Evolutionary conservation across 208 protist genomes (phyloP), one percentile per base, ranked within the genome.

Genomic region (Wallacemonas sp.): DNA sequence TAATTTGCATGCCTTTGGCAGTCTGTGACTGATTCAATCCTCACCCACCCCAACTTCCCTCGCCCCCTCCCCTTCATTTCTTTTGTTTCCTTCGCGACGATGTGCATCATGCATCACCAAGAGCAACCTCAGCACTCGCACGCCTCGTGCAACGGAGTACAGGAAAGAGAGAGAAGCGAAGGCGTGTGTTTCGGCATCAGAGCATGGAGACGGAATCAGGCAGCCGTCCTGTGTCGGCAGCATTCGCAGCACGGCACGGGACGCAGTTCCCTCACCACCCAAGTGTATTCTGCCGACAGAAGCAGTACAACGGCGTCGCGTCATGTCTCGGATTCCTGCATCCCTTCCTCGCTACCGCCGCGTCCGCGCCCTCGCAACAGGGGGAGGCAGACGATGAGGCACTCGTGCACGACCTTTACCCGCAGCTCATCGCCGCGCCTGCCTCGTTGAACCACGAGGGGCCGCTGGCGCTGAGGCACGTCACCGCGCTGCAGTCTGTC

Each of bases 281-380:
- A 2, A 38, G 26, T 46, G 33, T 71, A 22, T 53, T 52, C 22
- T 71, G 66, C 33, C 54, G 57, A 30, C 66, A 62, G 41, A 71
- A 71, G 38, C 66, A 71, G 41, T 71, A 71, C 54, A 50, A 52
- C 50, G 45, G 55, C 22, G 55, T 71, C 3, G 34, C 33, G 4
- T 64, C 34, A 9, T 34, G 34, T 26, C 33, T 62, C 19, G 22
- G 32, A 21, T 71, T 71, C 24, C 15, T 65, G 26, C 30, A 63
- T 46, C 54, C 58, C 8, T 54, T 71, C 13, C n/a, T 71, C 32
- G n/a, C 32, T 4, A 27, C 21, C 21, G 32, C 33, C 41, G 27
- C 39, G 4, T 32, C 48, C 29, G 29, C 10, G 48, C 6, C 12
- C 3, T 3, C 53, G 33, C 3, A 15, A 33, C 17, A 6, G 4